Base-by-base conservation (phyloP, 2,329 filamentous ascomycete species). In the Ascochyta rabiei region DNA sequence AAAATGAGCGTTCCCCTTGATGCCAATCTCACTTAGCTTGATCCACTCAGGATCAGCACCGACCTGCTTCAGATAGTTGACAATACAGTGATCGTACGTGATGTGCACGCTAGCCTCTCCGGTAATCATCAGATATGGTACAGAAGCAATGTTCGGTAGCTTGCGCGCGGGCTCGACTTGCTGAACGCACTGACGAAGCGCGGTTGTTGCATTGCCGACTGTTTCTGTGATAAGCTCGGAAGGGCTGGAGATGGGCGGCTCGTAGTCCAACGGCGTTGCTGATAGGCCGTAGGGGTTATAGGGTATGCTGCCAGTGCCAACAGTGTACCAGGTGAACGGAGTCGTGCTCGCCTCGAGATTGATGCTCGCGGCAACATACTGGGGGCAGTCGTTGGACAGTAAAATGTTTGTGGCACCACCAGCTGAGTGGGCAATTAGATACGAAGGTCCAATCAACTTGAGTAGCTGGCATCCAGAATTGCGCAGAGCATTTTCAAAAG, bases 1-100 rank as follows among this genome's bases (percentile, higher is more conserved):
- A 51, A 85, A 75, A 60, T 84, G 82, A 0, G 81, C 82, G 49
- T 86, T 86, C 0, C 84, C 84, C 19, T 69, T 62, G 1, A 85
- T 77, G 0, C 75, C 75, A 1, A 70, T 49, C 0, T 79, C 66
- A 0, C 71, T 75, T 33, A 86, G 69, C 46, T 75, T 68, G 23
- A 82, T 55, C 68, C 77, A 77, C 2, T 80, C 73, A 0, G 78
- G 73, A 0, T 59, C 41, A 0, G 81, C 76, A 0, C 84, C 82
- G 0, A 79, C 81, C 61, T 62, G 56, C 53, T 53, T 52, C 30
- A 62, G 18, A 31, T 62, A 62, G 18, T 55, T 35, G 19, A 71
- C 59, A 1, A 67, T 47, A 46, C 70, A 72, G 23, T 70, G 63
- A 26, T 70, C 66, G 41, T 67, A 70, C 2, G 68, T 64, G 13